These are phyloP conservation scores for Picea abies DNA, from an alignment of 83 land plant species.

Conservation along the genomic window DNA sequence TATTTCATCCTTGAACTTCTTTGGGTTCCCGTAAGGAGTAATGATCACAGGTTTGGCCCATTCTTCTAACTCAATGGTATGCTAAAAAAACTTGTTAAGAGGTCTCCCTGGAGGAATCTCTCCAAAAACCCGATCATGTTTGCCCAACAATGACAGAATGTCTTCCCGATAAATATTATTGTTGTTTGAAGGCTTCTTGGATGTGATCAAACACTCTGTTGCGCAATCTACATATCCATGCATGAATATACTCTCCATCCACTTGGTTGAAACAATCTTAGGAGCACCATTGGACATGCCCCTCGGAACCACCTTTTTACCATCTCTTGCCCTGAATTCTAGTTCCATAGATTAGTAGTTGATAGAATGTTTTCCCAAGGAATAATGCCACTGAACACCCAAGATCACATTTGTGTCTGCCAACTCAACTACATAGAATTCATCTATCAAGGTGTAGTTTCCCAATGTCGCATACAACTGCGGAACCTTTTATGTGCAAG, in stretches of 20 bases:
- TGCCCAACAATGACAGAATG: not conserved
- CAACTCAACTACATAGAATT: not conserved
- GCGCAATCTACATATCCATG: not conserved
- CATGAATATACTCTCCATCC: not conserved
- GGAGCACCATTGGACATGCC: not conserved
- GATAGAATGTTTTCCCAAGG: not conserved
- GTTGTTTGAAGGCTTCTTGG: not conserved
- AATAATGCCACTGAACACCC: not conserved
- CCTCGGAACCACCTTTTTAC: not conserved
- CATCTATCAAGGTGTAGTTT: not conserved
- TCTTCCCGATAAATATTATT: not conserved
- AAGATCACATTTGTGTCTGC: not conserved
- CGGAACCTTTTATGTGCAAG: not conserved
- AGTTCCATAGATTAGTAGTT: not conserved
- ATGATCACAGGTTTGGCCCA: not conserved
- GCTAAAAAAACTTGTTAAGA: not conserved
- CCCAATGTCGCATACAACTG: not conserved
- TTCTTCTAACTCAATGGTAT: not conserved
- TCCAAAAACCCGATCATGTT: not conserved
- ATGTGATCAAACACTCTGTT: not conserved
- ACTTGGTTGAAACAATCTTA: not conserved
- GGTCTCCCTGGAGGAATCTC: not conserved
- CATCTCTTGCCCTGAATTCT: too few relatives aligned
- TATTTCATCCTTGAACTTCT: too few relatives aligned
- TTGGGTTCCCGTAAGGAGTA: not conserved